Percentiles rank a stretch among this genome's conserved stretches.
phyloP scores from a whole-genome alignment of 768 basidiomycete species.

The Collybiopsis confluens region DNA sequence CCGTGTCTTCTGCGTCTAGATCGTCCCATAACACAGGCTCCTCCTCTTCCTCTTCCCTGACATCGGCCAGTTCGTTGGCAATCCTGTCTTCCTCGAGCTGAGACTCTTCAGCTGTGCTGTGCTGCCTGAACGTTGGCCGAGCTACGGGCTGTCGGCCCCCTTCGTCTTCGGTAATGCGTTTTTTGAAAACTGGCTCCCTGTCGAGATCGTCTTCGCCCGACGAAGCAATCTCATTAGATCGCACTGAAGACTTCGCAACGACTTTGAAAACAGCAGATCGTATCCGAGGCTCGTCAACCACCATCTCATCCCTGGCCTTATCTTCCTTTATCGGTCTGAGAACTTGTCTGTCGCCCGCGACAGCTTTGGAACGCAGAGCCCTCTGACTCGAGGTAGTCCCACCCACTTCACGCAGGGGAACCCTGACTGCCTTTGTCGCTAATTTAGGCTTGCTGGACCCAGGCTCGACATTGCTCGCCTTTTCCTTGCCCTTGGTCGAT shows the following conservation, averaged over 20 bases:
- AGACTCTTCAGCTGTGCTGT: conserved; percentile 27
- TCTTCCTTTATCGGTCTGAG: background rate
- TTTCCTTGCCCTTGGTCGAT: conserved; percentile 51
- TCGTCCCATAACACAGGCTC: conserved; percentile 87
- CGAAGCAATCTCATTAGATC: conserved; percentile 18
- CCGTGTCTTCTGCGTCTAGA: conserved; percentile 86
- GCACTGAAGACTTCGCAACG: background rate
- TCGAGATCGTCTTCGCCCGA: conserved; percentile 39
- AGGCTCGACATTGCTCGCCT: conserved; percentile 59
- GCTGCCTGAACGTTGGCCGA: conserved; percentile 29
- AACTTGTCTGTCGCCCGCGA: conserved; percentile 5
- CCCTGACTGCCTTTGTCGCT: conserved; percentile 32
- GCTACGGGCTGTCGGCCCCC: conserved; percentile 28
- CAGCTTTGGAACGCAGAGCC: conserved; percentile 14
- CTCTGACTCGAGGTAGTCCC: conserved; percentile 32
- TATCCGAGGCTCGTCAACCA: conserved; percentile 13
- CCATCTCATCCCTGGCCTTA: conserved; percentile 15
- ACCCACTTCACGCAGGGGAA: conserved; percentile 52
- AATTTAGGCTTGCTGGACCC: conserved; percentile 40
- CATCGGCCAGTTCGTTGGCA: conserved; percentile 37
- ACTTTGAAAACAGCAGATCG: background rate
- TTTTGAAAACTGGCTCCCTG: conserved; percentile 57
- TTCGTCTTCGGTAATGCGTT: conserved; percentile 52
- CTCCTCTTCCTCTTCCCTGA: conserved; percentile 50
- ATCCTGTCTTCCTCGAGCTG: conserved; percentile 43